Evolutionary conservation across 208 protist genomes (phyloP), one percentile per base, ranked within the genome.

Genomic region (Wallacemonas rigidus): DNA sequence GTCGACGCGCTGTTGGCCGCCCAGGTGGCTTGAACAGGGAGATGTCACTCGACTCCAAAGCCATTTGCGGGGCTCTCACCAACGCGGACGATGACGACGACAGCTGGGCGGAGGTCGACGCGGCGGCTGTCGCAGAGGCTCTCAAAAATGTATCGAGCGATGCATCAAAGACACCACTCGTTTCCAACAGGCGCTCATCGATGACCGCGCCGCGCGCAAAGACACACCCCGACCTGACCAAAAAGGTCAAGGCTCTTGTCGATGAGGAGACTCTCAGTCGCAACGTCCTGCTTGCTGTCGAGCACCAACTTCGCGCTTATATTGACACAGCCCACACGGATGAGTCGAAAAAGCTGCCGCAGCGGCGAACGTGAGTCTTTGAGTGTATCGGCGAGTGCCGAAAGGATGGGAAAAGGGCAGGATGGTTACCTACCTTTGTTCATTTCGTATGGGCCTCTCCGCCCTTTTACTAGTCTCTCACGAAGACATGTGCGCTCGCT

Each of bases 221-320:
- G 72, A n/a, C 69, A n/a, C 63, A 67, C 53, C 62, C 44, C 1
- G 61, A 67, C 8, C 4, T 63, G 35, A 44, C 69, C 47, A 48
- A 70, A 68, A 72, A 60, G 0, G 48, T 86, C 6, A 43, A 12
- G 1, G 71, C 69, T 44, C 47, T 87, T 2, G 44, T 71, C 15
- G 62, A 81, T 41, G 78, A 87, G 54, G 82, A 87, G 69, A 36
- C 71, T 51, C 75, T 87, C 69, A 87, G 75, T 56, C 78, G 82
- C 38, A 79, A 79, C 51, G 74, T 87, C 14, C 50, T 80, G 15
- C 40, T 72, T 26, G 82, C 82, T 3, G 79, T 87, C 9, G 82
- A 87, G 75, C 47, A 67, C n/a, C 78, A 87, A 74, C 55, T 87
- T 35, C 65, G 75, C 14, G 73, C 72, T 36, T 84, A 85, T 67